phyloP scores from a whole-genome alignment of 352 stramenopile species.

The Pythium biforme region DNA sequence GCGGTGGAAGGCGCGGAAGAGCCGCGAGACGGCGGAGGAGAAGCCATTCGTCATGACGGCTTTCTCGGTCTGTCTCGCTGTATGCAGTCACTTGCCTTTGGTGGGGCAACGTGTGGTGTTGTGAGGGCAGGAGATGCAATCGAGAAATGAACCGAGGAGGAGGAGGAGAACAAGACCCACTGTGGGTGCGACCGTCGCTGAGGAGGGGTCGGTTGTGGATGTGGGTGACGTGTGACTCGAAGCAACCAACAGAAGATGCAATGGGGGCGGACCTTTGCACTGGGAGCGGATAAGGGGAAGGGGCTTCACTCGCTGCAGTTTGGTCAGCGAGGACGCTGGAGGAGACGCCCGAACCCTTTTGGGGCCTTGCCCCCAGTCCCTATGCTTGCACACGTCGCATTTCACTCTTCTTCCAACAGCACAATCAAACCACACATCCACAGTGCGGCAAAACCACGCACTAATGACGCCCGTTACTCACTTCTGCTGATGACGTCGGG shows the following conservation, averaged over 20 bases:
- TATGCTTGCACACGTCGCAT: neutral
- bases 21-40: conserved; percentile 18
- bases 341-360: neutral
- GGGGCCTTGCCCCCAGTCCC: too few relatives aligned
- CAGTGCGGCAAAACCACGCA: neutral
- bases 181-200: neutral
- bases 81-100: neutral
- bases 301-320: neutral
- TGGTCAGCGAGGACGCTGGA: neutral
- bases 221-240: neutral
- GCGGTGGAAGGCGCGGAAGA: conserved; percentile 25
- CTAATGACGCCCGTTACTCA: neutral
- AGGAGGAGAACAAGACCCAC: neutral
- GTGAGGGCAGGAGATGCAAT: neutral
- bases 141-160: neutral
- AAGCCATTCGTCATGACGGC: conserved; percentile 21
- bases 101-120: too few relatives aligned
- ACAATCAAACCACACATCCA: neutral
- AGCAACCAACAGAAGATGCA: conserved; percentile 3
- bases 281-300: neutral
- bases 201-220: neutral
- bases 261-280: neutral
- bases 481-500: neutral
- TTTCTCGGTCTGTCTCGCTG: too few relatives aligned
- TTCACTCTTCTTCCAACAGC: neutral